These are phyloP conservation scores for Pyracantha coccinea DNA, from an alignment of 331 rosid genomes.

Conservation along the genomic window DNA sequence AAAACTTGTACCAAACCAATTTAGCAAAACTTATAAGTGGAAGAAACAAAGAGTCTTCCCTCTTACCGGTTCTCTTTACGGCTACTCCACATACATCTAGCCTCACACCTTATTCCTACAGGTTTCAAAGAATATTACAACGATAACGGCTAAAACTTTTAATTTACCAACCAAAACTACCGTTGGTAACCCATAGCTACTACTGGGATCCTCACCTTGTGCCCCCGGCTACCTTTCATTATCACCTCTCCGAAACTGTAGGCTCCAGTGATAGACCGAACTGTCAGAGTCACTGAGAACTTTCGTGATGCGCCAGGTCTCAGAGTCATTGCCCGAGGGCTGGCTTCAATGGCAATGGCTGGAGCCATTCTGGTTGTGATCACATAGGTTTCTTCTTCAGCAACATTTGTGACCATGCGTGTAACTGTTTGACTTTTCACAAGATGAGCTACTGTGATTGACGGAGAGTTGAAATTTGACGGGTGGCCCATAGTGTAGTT, in stretches of 20 bases:
- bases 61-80: conserved; percentile 23
- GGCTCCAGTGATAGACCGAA: conserved; percentile 53
- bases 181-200: conserved; percentile 77
- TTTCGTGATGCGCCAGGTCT: conserved; percentile 54
- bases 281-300: conserved; percentile 62
- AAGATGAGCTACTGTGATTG: conserved; percentile 84
- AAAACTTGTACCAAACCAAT: conserved; percentile 17
- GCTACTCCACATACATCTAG: conserved; percentile 20
- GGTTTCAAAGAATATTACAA: conserved; percentile 93
- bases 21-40: conserved; percentile 22
- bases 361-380: conserved; percentile 84
- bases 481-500: conserved; percentile 75
- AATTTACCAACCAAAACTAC: conserved; percentile 31
- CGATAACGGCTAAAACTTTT: conserved; percentile 22
- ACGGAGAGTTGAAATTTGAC: conserved; percentile 78
- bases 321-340: conserved; percentile 84
- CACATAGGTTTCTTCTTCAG: conserved; percentile 77
- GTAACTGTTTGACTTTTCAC: conserved; percentile 62
- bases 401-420: conserved; percentile 82
- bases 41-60: conserved; percentile 17
- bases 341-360: conserved; percentile 70
- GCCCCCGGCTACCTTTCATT: conserved; percentile 92
- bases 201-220: conserved; percentile 94
- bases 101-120: conserved; percentile 71
- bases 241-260: conserved; percentile 88